Evolutionary conservation across 768 basidiomycete species (phyloP).

Genomic region (Zangia roseola): DNA sequence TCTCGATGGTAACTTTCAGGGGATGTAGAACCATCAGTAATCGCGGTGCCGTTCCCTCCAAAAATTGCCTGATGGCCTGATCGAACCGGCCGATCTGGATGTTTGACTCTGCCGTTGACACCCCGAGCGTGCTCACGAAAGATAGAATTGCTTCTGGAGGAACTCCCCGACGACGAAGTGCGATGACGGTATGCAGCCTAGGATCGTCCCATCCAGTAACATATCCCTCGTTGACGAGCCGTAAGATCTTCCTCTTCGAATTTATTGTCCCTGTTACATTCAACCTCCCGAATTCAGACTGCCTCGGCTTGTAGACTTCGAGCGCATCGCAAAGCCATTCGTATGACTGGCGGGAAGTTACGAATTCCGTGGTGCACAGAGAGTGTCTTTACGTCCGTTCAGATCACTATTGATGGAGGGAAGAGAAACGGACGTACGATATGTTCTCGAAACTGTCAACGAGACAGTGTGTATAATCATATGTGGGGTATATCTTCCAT

Average conservation of each 20-base stretch:
- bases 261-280: slow-evolving; percentile 93
- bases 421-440: slow-evolving; percentile 60
- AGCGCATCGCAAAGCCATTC: slow-evolving; percentile 99
- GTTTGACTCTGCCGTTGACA: slow-evolving; percentile 79
- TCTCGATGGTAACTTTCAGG: slow-evolving; percentile 88
- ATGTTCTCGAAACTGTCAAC: slow-evolving; percentile 99
- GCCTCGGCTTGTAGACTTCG: slow-evolving; percentile 95
- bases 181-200: slow-evolving; percentile 93
- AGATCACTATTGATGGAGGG: background rate
- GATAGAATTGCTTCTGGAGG: slow-evolving; percentile 95
- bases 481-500: slow-evolving; percentile 98
- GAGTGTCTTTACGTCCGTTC: slow-evolving; percentile 67
- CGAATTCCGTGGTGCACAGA: slow-evolving; percentile 93
- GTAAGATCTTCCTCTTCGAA: slow-evolving; percentile 93
- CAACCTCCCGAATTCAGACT: slow-evolving; percentile 94
- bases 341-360: slow-evolving; percentile 93
- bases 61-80: slow-evolving; percentile 80
- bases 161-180: slow-evolving; percentile 89
- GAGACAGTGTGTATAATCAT: slow-evolving; percentile 98
- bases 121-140: slow-evolving; percentile 93
- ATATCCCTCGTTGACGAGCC: slow-evolving; percentile 79
- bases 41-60: slow-evolving; percentile 85
- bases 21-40: slow-evolving; percentile 90
- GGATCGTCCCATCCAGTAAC: slow-evolving; percentile 98
- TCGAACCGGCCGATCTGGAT: slow-evolving; percentile 91